Conservation (phyloP, 2,329 filamentous ascomycete species). For the Microascus cirrosus region DNA sequence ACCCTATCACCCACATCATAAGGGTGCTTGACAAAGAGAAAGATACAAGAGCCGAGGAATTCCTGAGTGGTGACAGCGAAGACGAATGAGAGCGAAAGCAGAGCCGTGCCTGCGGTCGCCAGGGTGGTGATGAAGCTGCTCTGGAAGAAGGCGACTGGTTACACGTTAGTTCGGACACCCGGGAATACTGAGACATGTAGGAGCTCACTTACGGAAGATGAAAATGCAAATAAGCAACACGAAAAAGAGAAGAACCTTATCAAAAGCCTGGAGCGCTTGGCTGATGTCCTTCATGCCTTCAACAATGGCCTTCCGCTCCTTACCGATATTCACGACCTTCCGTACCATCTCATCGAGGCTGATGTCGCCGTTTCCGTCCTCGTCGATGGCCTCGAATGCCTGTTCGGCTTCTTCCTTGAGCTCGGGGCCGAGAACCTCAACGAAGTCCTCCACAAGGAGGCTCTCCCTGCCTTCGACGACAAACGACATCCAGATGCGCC, state of each 20-base stretch:
- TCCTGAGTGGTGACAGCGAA: constrained; percentile 89
- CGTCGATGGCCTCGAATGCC: constrained; percentile 70
- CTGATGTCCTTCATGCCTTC: constrained; percentile 97
- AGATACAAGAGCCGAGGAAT: constrained; percentile 95
- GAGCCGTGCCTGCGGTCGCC: constrained; percentile 79
- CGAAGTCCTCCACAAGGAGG: constrained; percentile 68
- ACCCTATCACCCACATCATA: constrained; percentile 94
- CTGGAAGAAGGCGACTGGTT: constrained; percentile 71
- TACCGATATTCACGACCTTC: constrained; percentile 72
- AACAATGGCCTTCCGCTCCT: constrained; percentile 77
- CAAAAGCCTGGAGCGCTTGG: constrained; percentile 83
- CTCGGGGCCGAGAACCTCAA: constrained; percentile 72
- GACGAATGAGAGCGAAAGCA: constrained; percentile 93
- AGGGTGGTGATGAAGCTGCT: constrained; percentile 75
- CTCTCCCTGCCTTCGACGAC: constrained; percentile 80
- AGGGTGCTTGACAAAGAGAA: constrained; percentile 96
- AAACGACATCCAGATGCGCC: constrained; percentile 95
- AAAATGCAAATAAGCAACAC: constrained; percentile 73
- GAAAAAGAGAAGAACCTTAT: constrained; percentile 72
- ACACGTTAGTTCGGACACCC: not conserved
- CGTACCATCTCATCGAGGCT: constrained; percentile 91
- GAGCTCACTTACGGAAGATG: constrained; percentile 54
- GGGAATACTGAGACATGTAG: not conserved
- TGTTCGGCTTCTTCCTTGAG: constrained; percentile 74
- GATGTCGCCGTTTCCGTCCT: constrained; percentile 86